Percentiles rank a stretch among this genome's conserved stretches.
These are phyloP conservation scores for Moricandia moricandioides DNA, from an alignment of 345 rosid species.

Conservation along the genomic window DNA sequence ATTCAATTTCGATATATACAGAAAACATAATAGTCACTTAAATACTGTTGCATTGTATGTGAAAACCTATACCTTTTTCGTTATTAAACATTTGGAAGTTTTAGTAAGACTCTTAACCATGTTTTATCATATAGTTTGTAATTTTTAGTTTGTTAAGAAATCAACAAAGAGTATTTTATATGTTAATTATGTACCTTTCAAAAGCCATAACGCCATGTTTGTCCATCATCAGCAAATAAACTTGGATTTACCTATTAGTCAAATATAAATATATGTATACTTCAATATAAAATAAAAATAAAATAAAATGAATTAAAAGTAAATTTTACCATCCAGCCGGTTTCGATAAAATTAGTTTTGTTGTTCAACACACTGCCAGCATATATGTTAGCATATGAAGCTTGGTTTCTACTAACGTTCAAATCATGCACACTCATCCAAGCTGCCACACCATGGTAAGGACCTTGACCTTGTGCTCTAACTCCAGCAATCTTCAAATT, in stretches of 20 bases:
- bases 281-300: neutral
- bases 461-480: neutral
- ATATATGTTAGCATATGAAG: constrained; percentile 2
- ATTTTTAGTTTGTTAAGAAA: neutral
- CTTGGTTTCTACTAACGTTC: neutral
- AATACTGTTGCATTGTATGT: neutral
- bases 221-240: constrained; percentile 19
- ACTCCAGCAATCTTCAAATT: constrained; percentile 13
- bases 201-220: constrained; percentile 15
- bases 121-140: neutral
- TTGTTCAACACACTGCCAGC: neutral
- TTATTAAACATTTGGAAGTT: neutral
- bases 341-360: neutral
- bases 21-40: neutral
- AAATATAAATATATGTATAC: neutral
- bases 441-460: neutral
- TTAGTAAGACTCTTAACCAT: neutral
- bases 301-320: neutral
- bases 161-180: neutral
- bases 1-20: neutral
- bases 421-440: constrained; percentile 4
- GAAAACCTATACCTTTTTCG: neutral
- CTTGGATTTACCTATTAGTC: constrained; percentile 1
- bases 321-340: constrained; percentile 25
- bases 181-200: constrained; percentile 8